Evolutionary conservation across 805 yeast genomes (phyloP), one percentile per base, ranked within the genome.

Genomic region (Lachancea thermotolerans): DNA sequence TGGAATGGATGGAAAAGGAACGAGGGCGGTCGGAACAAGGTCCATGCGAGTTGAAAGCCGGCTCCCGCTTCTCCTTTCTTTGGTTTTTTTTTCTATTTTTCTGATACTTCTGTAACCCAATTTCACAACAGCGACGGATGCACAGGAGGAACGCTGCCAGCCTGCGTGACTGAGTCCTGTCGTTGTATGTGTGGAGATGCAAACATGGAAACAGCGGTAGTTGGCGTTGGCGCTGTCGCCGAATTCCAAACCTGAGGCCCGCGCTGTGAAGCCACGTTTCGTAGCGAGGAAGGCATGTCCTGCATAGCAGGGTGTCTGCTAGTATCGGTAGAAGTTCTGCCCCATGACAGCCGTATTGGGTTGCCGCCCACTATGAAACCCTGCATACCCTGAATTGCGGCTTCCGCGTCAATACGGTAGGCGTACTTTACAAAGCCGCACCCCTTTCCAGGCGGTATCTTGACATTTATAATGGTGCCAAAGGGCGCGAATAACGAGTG

Each of bases 301-400:
- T 37, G 42, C 31, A 38, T 21, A 35, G 36, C 11, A 10, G 9
- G 14, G 27, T 25, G 36, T 38, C 46, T 43, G 15, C 34, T 27
- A 11, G 35, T 34, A 17, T 39, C 47, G n/a, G 33, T 42, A 5
- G 51, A 39, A 1, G 45, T 21, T 55, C 85, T 71, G 39, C 91
- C 91, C 93, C 93, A 85, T 41, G 86, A 77, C 41, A 85, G 66
- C 50, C 90, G 67, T 18, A 85, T 79, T 48, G 90, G 72, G 43
- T 80, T 75, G 2, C 89, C 90, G n/a, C 82, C 83, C 49, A 85
- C 78, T 18, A 79, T 70, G 58, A 78, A 84, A 1, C 95, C 95
- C 62, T 85, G 88, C 85, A 85, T 79, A 3, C 82, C 81, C 35
- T 78, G 75, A 44, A 85, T 82, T 6, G 95, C 88, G 35, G 78